Conservation (phyloP, 2,329 filamentous ascomycete genomes). For the Mycosphaerelloides madeirae region DNA sequence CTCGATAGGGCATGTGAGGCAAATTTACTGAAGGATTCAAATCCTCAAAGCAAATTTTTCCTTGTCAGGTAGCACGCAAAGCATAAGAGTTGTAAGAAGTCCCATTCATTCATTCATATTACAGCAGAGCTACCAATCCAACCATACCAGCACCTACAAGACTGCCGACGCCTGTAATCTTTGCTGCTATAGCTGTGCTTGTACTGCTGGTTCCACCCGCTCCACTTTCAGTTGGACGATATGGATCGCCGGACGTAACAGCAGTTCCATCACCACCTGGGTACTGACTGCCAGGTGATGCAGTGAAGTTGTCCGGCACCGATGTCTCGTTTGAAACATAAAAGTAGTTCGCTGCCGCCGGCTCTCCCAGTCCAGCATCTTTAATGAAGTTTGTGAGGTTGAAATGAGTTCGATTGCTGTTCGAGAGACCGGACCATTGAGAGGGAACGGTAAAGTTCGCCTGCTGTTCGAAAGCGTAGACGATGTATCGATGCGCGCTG, state of each 20-base stretch:
- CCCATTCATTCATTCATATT: no score
- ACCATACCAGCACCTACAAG: constrained; percentile 10
- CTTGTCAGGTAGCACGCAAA: no score
- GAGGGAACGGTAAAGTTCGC: constrained; percentile 8
- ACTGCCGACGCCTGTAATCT: constrained; percentile 12
- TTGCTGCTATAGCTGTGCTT: constrained; percentile 10
- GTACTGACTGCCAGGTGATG: constrained; percentile 5
- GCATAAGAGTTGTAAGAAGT: no score
- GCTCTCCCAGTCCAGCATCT: constrained; percentile 8
- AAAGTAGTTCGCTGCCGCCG: constrained; percentile 13
- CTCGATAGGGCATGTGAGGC: no score
- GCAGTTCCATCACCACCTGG: constrained; percentile 11
- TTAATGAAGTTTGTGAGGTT: constrained; percentile 12
- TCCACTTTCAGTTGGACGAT: constrained; percentile 3
- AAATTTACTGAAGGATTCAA: no score
- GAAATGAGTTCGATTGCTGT: constrained; percentile 6
- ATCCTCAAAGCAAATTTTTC: no score
- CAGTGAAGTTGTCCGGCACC: constrained; percentile 10
- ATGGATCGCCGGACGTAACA: constrained; percentile 12
- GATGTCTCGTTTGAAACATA: constrained; percentile 10
- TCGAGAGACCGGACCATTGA: constrained; percentile 8
- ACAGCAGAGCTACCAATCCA: constrained; percentile 10
- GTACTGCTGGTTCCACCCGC: not conserved
- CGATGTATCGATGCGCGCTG: constrained; percentile 10
- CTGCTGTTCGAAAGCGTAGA: constrained; percentile 12